Evolutionary conservation across 805 yeast species (phyloP), one percentile per base, ranked within the genome.

Genomic region (Ogataea nonfermentans): DNA sequence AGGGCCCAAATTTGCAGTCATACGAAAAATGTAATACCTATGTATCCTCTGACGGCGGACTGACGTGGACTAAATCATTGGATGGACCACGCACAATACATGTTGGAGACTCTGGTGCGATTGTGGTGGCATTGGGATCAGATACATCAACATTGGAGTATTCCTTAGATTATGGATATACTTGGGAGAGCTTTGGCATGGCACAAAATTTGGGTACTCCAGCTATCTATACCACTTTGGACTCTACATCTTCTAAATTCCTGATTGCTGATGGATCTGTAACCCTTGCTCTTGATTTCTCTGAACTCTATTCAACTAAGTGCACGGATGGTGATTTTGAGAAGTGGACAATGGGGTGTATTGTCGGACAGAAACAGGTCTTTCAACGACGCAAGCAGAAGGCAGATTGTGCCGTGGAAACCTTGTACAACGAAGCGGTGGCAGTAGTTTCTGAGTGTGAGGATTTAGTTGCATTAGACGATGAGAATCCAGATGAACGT

Each of bases 81-180:
- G 69, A 72, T n/a, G 78, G 74, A 34, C 74, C 84, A 2, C 71
- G 76, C 35, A 32, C 66, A 4, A 74, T 71, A 41, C 71, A 74
- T 3, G 74, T 76, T 58, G 91, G 89, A 33, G 90, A 84, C 56
- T 77, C 72, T 41, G 95, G 93, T 12, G 80, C 83, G 47, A 54
- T 84, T 7, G 72, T 84, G 13, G 60, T 82, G 4, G 85, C 86
- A 1, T 59, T 76, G 16, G 52, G 57, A 12, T 55, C 68, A 4
- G 56, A 53, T 3, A 67, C 68, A 37, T 59, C 61, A 6, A 61
- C 63, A 9, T 56, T 59, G 4, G 54, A 62, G n/a, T 84, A 68
- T 51, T 78, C 90, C 0, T 52, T 77, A 15, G 85, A 85, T 53
- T 83, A 79, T 50, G 95, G 95, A 27, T 51, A 62, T 24, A 57